Conservation (phyloP, 176 grass and related monocot species). For the Pontederia crassipes region DNA sequence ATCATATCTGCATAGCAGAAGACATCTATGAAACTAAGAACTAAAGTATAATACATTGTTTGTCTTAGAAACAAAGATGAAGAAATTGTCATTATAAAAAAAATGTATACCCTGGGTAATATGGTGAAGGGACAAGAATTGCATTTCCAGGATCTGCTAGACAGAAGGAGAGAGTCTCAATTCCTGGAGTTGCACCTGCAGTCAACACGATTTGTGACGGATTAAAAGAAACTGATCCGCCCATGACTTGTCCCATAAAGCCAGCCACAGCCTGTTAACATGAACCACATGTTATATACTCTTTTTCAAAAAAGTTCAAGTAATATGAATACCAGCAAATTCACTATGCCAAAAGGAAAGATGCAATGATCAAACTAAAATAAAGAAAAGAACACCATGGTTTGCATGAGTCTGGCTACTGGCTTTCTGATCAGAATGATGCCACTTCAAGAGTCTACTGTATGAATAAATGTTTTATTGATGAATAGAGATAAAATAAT, state of each 20-base stretch:
- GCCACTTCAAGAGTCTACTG: too few species aligned
- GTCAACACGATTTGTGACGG: slow-evolving; percentile 24
- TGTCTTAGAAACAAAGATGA: background rate
- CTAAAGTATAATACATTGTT: too few species aligned
- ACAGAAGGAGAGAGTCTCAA: slow-evolving; percentile 13
- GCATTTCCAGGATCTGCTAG: slow-evolving; percentile 16
- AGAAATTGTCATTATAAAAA: background rate
- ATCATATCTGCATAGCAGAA: slow-evolving; percentile 52
- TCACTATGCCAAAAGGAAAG: too few species aligned
- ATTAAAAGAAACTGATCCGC: slow-evolving; percentile 58
- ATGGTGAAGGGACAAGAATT: slow-evolving; percentile 45
- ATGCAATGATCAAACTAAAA: too few species aligned
- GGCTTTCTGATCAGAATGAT: too few species aligned
- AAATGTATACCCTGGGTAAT: slow-evolving; percentile 76
- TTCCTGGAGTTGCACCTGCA: slow-evolving; percentile 10
- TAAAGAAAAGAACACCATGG: too few species aligned
- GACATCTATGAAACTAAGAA: background rate
- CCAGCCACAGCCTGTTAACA: slow-evolving; percentile 59
- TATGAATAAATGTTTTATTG: too few species aligned
- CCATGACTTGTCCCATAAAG: slow-evolving; percentile 81
- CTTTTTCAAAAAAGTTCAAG: background rate
- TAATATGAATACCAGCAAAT: too few species aligned
- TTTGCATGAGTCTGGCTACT: too few species aligned
- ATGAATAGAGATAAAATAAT: too few species aligned
- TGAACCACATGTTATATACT: background rate